phyloP scores from a whole-genome alignment of 23 red algal genomes.

The Porphyridium purpureum region DNA sequence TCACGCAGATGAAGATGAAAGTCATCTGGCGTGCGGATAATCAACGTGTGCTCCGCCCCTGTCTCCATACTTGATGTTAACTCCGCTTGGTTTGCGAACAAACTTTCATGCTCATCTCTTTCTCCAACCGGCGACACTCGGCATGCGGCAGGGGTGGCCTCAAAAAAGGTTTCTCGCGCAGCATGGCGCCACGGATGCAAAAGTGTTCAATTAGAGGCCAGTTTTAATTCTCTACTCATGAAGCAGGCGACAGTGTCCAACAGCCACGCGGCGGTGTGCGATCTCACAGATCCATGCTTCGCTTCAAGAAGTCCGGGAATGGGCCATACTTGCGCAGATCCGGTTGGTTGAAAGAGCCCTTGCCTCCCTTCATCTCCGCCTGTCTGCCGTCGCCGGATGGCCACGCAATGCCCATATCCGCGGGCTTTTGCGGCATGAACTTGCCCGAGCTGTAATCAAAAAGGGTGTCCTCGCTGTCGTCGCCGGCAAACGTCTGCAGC shows the following conservation, averaged over 20 bases:
- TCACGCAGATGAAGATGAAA: slow-evolving; percentile 87
- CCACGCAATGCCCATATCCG: slow-evolving; percentile 15
- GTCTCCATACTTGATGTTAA: too few species aligned
- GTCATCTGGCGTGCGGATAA: slow-evolving; percentile 66
- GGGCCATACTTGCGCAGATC: slow-evolving; percentile 40
- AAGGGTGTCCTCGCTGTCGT: slow-evolving; percentile 17
- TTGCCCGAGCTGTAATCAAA: slow-evolving; percentile 8
- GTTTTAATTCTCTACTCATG: too few species aligned
- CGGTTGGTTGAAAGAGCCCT: slow-evolving; percentile 17
- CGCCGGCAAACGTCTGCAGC: slow-evolving; percentile 18
- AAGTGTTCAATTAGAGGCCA: too few species aligned
- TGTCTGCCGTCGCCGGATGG: slow-evolving; percentile 31
- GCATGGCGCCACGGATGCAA: too few species aligned
- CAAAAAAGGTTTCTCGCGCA: too few species aligned
- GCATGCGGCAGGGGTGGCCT: too few species aligned
- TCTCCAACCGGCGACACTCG: too few species aligned
- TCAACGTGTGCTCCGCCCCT: slow-evolving; percentile 2
- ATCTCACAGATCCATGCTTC: neutral
- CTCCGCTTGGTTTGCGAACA: too few species aligned
- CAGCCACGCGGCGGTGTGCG: too few species aligned
- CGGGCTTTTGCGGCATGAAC: slow-evolving; percentile 28
- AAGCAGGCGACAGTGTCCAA: too few species aligned
- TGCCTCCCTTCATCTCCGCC: slow-evolving; percentile 10
- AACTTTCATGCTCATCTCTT: too few species aligned
- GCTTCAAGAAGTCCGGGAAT: slow-evolving; percentile 53